Percentiles rank a stretch among this genome's conserved stretches.
Conservation (phyloP, 2,329 filamentous ascomycete genomes). For the Coniochaeta sp. region DNA sequence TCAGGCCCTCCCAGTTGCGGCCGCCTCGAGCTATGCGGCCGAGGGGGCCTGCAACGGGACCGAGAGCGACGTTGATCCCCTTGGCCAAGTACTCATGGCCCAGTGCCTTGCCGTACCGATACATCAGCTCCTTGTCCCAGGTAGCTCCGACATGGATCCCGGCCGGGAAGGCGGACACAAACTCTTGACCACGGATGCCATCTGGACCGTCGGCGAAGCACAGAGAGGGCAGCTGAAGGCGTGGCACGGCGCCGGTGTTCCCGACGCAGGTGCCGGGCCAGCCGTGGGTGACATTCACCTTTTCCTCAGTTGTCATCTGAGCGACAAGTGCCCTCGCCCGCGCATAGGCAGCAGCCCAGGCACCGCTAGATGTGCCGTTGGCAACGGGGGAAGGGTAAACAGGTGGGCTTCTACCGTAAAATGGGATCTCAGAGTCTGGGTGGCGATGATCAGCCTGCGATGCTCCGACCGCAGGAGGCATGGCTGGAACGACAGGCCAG, state of each 20-base stretch:
- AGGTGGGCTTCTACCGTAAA: conserved; percentile 24
- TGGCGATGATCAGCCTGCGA: background rate
- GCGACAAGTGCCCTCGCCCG: conserved; percentile 25
- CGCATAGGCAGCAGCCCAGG: conserved; percentile 26
- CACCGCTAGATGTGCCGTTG: conserved; percentile 16
- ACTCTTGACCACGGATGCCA: conserved; percentile 23
- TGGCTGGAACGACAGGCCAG: background rate
- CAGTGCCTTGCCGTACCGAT: conserved; percentile 58
- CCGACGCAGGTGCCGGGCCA: conserved; percentile 21
- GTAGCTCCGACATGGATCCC: conserved; percentile 64
- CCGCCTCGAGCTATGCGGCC: conserved; percentile 57
- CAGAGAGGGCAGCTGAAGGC: conserved; percentile 34
- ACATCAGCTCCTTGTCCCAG: conserved; percentile 60
- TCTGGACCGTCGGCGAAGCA: conserved; percentile 34
- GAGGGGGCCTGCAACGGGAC: conserved; percentile 47
- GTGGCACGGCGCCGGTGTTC: conserved; percentile 21
- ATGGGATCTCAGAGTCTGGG: conserved; percentile 19
- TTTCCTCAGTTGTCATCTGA: conserved; percentile 30
- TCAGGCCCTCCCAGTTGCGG: conserved; percentile 48
- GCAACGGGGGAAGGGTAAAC: conserved; percentile 23
- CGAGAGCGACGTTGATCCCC: conserved; percentile 64
- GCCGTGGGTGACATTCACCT: conserved; percentile 30
- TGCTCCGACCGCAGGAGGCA: background rate
- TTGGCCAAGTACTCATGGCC: conserved; percentile 60
- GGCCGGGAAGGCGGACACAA: conserved; percentile 48